Conservation (phyloP, 2,329 filamentous ascomycete genomes). For the Fusarium annulatum region DNA sequence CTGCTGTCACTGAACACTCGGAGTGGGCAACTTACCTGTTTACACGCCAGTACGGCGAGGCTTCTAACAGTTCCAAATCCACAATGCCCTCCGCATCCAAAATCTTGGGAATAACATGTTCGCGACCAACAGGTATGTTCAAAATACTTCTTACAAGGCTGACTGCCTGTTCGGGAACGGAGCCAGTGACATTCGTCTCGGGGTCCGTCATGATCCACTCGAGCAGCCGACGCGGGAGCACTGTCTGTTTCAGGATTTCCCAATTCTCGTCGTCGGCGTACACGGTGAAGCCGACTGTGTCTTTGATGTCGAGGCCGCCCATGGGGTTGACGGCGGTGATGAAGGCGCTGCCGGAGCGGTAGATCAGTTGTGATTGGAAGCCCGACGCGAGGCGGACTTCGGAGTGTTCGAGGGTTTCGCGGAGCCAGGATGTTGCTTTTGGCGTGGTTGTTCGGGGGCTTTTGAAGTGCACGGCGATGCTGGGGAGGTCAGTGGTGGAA, state of each 20-base stretch:
- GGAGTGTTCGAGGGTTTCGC: conserved; percentile 29
- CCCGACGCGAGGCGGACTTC: conserved; percentile 18
- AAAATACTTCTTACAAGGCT: conserved; percentile 31
- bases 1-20: accelerated
- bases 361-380: conserved; percentile 16
- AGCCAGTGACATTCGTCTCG: background rate
- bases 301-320: conserved; percentile 32
- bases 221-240: conserved; percentile 35
- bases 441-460: conserved; percentile 30
- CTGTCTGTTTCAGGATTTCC: conserved; percentile 32
- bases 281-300: conserved; percentile 30
- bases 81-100: conserved; percentile 33
- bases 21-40: conserved; percentile 18
- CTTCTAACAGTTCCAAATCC: conserved; percentile 25
- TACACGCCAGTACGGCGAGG: conserved; percentile 32
- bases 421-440: conserved; percentile 21
- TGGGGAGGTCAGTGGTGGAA: background rate
- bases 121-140: conserved; percentile 22
- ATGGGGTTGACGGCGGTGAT: conserved; percentile 28
- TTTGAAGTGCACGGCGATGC: conserved; percentile 35
- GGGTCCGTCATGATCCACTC: conserved; percentile 43
- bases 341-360: conserved; percentile 23
- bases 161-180: conserved; percentile 29
- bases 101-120: conserved; percentile 26
- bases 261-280: conserved; percentile 37